Base-by-base conservation (phyloP, 2,329 filamentous ascomycete species). In the Paraphoma sp. region DNA sequence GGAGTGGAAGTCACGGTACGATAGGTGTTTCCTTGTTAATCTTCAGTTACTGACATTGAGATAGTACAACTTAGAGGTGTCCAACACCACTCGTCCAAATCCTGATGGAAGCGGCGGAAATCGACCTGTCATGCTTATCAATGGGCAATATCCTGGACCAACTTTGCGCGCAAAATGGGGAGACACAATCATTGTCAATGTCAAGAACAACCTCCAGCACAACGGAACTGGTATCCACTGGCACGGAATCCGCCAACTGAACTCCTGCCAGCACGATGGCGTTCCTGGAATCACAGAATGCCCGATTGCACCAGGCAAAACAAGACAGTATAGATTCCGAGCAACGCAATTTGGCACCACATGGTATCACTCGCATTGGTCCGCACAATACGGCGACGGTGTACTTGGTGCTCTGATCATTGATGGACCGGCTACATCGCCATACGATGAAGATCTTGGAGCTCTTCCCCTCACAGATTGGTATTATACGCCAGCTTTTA, bases 101-200 rank as follows among this genome's bases (percentile, higher is more conserved):
- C 71, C 76, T 2, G 78, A 81, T 64, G 79, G 79, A 36, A 59
- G 65, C 71, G 54, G 74, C 62, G 51, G 69, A 66, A 60, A 68
- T 56, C 45, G 75, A 67, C 56, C 48, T 11, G 75, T 71, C 64
- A 68, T 72, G 53, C 79, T 90, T 56, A 68, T 76, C 49, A 76
- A 76, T 30, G 85, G 84, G 8, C 82, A 86, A 43, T 88, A 85
- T 57, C 89, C 89, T 0, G 90, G 88, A 0, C 90, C 89, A 7
- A 53, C 61, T 4, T 61, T 73, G 16, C 67, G 70, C 50, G 71
- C 66, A 29, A 67, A 71, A 28, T 77, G 75, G 74, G 78, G 78
- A 16, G 76, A 79, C 47, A 78, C 69, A 3, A 51, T 78, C 12
- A 63, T 79, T 9, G 69, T 80, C 61, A 76, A 75, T 51, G 71